Evolutionary conservation across 1,284 basidiomycete genomes (phyloP).

Genomic region (Ganoderma sinense): DNA sequence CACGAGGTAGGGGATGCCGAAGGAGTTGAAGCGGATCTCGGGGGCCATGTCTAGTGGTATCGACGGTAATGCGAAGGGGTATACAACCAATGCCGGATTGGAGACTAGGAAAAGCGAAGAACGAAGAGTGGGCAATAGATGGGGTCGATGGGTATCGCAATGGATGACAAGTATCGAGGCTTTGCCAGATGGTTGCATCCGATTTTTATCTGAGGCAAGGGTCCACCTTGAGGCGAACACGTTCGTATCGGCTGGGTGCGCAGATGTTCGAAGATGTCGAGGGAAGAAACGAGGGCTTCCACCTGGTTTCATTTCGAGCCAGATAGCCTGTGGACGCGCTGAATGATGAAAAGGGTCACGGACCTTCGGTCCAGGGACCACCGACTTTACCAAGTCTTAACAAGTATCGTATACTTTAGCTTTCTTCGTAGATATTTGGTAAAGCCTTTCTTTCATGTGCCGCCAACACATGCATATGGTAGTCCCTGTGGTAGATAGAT

Average conservation of each 20-base stretch:
- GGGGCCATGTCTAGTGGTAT: conserved; percentile 35
- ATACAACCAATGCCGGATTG: conserved; percentile 37
- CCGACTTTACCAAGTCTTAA: background rate
- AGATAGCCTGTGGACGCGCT: conserved; percentile 13
- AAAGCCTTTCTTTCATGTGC: no score
- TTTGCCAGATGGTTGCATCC: conserved; percentile 1
- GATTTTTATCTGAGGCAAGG: conserved; percentile 14
- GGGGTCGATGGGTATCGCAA: conserved; percentile 10
- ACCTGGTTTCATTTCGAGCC: conserved; percentile 13
- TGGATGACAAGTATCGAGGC: conserved; percentile 19
- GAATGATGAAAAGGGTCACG: conserved; percentile 10
- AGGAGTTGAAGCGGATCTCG: conserved; percentile 50
- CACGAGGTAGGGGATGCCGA: conserved; percentile 48
- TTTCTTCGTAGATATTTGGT: no score
- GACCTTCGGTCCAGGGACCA: conserved; percentile 8
- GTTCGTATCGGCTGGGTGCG: conserved; percentile 11
- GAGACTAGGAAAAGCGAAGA: conserved; percentile 1
- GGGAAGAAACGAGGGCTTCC: conserved; percentile 8
- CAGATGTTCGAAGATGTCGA: background rate
- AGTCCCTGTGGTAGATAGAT: background rate
- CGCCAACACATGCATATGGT: no score
- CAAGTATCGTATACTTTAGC: no score
- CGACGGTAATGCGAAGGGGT: background rate
- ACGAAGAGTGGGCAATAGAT: conserved; percentile 6
- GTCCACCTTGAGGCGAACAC: conserved; percentile 25